Base-by-base conservation (phyloP, 768 basidiomycete genomes). In the Xerocomellus amylosporus region DNA sequence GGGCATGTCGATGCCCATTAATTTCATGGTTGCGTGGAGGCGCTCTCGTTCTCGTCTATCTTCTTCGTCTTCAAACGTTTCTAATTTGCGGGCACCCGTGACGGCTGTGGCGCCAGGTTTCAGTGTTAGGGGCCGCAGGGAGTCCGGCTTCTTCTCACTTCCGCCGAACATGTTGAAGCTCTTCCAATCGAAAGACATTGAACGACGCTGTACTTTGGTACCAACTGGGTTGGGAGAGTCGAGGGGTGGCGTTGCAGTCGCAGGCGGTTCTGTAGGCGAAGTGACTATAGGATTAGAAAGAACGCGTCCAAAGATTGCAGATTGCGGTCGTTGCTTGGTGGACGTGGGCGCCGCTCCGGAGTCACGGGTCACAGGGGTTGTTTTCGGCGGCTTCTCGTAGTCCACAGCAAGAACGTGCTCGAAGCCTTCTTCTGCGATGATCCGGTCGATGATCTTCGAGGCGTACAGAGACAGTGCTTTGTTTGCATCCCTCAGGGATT, bases 381-480 rank as follows among this genome's bases (percentile, higher is more conserved):
- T 74, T 33, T 81, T 81, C 12, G 74, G 71, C 30, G 80, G 75
- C 55, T 83, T 81, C 45, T 90, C 88, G 62, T 90, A 96, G 70
- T 98, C 95, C 42, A 83, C 86, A n/a, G 95, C 90, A 34, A 98
- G 83, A 51, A 98, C 90, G 63, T 96, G 93, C 71, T 98, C 96
- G 73, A 96, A 98, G 22, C 94, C 94, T 72, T 97, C 95, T 71
- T 95, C 89, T 1, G 89, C 82, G 63, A 98, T 96, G 67, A 98
- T 97, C 42, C 95, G 85, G 75, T 98, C 96, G 64, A 98, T 90
- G 61, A 98, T 98, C 79, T 98, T 98, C 43, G 92, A 93, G 5
- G 95, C 93, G 66, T 98, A 98, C 38, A 98, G 74, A 17, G 93
- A 93, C 13, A 98, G 76, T 1, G 95, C 95, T 70, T 96, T 96